A percentile compares a stretch with the other conserved stretches of the same genome.
Evolutionary conservation across 371 early-diverging fungal genomes (phyloP).

Genomic region (Mucor sp.): DNA sequence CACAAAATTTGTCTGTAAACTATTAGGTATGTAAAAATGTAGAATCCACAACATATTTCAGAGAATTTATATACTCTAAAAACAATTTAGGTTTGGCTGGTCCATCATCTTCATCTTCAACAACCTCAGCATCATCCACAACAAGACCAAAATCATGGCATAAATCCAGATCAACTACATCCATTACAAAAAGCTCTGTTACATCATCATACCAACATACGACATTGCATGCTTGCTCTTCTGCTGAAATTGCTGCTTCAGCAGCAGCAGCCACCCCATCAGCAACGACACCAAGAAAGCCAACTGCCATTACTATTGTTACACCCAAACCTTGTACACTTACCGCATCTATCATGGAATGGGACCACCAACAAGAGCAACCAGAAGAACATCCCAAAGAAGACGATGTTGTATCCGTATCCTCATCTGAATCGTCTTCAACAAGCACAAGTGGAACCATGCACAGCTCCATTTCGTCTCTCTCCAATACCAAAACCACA

Average conservation of each 20-base stretch:
- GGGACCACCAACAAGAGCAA: slow-evolving; percentile 4
- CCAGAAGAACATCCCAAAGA: neutral
- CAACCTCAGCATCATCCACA: slow-evolving; percentile 5
- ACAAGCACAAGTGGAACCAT: slow-evolving; percentile 9
- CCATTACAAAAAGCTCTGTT: slow-evolving; percentile 33
- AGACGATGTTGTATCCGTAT: slow-evolving; percentile 20
- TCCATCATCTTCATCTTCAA: neutral
- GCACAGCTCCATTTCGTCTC: slow-evolving; percentile 4
- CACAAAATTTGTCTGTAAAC: slow-evolving; percentile 25
- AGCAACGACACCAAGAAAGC: slow-evolving; percentile 1
- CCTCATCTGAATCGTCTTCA: slow-evolving; percentile 8
- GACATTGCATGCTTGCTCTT: neutral
- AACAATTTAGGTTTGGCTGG: neutral
- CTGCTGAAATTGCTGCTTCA: neutral
- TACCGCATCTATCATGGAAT: slow-evolving; percentile 14
- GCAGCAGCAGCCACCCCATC: neutral
- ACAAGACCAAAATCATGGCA: slow-evolving; percentile 21
- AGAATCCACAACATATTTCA: neutral
- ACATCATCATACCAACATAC: slow-evolving; percentile 23
- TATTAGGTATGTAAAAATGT: slow-evolving; percentile 20
- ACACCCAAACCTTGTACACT: slow-evolving; percentile 5
- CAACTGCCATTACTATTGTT: slow-evolving; percentile 17
- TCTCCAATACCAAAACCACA: neutral
- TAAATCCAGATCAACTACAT: slow-evolving; percentile 31
- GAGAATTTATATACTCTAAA: neutral